Percentiles rank a stretch among this genome's conserved stretches.
Evolutionary conservation across 2,329 filamentous ascomycete genomes (phyloP).

Genomic region (Colletotrichum costaricense): DNA sequence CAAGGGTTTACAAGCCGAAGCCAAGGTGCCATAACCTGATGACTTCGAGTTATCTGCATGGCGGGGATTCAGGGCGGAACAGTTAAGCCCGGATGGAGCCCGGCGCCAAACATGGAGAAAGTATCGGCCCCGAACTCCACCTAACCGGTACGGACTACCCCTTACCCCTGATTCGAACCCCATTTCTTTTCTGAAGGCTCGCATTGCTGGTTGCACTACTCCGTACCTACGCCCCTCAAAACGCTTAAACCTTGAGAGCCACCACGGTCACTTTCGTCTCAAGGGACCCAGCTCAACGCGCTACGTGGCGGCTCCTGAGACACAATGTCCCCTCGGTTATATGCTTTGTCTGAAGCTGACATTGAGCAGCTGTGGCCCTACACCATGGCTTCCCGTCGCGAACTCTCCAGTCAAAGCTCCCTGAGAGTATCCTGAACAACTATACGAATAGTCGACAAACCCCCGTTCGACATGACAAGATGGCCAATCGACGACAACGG

Average conservation of each 20-base stretch:
- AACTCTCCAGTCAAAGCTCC: background rate
- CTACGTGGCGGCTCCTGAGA: constrained; percentile 22
- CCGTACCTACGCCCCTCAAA: background rate
- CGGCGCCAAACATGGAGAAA: background rate
- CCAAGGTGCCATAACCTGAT: too few relatives aligned
- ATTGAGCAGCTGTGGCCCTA: background rate
- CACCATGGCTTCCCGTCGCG: background rate
- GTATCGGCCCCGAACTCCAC: background rate
- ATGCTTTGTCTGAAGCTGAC: background rate
- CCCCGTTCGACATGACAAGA: constrained; percentile 24
- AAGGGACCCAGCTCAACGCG: constrained; percentile 5
- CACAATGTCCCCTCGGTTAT: background rate
- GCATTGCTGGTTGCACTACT: background rate
- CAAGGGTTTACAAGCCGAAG: background rate
- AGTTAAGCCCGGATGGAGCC: background rate
- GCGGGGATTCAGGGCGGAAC: background rate
- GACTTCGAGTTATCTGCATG: too few relatives aligned
- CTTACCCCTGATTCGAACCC: background rate
- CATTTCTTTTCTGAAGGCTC: background rate
- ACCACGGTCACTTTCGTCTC: background rate
- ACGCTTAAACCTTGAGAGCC: background rate
- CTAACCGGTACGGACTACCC: background rate
- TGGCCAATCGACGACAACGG: constrained; percentile 35
- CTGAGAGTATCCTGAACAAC: background rate
- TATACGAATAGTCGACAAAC: background rate